Evolutionary conservation across 2,329 filamentous ascomycete genomes (phyloP).

Genomic region (Colletotrichum lentis): DNA sequence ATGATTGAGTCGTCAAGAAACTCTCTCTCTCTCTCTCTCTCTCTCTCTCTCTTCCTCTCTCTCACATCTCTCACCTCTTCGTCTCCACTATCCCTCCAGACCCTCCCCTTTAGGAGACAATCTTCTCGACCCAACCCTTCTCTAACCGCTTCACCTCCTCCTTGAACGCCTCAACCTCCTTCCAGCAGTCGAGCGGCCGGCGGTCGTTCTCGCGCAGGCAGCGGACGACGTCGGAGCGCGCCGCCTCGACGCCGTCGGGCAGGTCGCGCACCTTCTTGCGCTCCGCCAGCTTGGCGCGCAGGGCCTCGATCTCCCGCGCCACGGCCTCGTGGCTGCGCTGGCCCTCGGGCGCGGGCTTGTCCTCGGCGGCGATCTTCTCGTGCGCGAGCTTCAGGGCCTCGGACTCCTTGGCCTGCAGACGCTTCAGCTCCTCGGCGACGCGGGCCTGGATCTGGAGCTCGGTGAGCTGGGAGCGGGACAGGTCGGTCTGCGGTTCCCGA

Average conservation of each 20-base stretch:
- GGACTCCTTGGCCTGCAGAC: constrained; percentile 75
- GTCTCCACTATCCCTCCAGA: too few species aligned
- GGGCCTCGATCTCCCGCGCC: constrained; percentile 65
- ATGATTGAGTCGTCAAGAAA: constrained; percentile 4
- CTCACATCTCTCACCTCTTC: too few species aligned
- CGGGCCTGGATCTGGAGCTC: constrained; percentile 90
- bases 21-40: too few species aligned
- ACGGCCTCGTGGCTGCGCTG: constrained; percentile 57
- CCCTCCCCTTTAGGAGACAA: constrained; percentile 59
- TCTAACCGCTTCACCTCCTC: constrained; percentile 86
- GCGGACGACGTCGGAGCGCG: constrained; percentile 77
- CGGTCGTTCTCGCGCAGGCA: constrained; percentile 87
- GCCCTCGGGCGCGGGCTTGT: constrained; percentile 44
- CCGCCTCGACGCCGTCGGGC: constrained; percentile 76
- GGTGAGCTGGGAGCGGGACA: constrained; percentile 80
- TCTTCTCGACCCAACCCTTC: constrained; percentile 85
- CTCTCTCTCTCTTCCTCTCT: too few species aligned
- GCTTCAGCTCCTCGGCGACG: constrained; percentile 84
- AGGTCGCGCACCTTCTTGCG: constrained; percentile 72
- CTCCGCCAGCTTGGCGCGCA: constrained; percentile 67
- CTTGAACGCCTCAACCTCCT: constrained; percentile 91
- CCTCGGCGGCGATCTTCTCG: constrained; percentile 63
- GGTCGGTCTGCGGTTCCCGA: constrained; percentile 73
- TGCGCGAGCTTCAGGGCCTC: constrained; percentile 74
- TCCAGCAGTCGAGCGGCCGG: constrained; percentile 91